These are phyloP conservation scores for Sistotremastrum niveocremeum DNA, from an alignment of 768 basidiomycete genomes.

Conservation along the genomic window DNA sequence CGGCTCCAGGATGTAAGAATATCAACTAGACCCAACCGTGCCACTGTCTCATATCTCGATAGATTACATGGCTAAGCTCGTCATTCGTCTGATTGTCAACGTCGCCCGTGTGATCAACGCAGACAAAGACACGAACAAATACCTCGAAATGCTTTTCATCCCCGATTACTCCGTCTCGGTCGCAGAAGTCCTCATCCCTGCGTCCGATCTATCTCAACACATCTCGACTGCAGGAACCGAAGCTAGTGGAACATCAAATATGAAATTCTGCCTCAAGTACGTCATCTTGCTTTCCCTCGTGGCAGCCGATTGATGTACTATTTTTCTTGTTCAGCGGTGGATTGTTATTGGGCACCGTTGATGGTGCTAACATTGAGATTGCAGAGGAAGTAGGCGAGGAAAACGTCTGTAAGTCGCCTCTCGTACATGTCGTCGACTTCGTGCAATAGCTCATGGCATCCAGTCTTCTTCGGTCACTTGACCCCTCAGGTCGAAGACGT, in stretches of 20 bases:
- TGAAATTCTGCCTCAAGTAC: conserved; percentile 87
- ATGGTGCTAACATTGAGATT: conserved; percentile 95
- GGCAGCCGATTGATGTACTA: conserved; percentile 43
- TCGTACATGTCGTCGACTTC: background rate
- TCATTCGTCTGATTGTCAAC: conserved; percentile 88
- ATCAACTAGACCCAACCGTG: conserved; percentile 4
- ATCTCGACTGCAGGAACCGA: conserved; percentile 97
- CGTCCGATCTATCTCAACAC: conserved; percentile 89
- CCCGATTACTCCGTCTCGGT: conserved; percentile 88
- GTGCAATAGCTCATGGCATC: background rate
- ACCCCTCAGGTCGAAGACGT: conserved; percentile 81
- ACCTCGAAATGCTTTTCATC: conserved; percentile 85
- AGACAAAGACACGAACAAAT: conserved; percentile 79
- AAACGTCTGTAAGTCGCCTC: conserved; percentile 65
- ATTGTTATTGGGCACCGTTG: conserved; percentile 20
- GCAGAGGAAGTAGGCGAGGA: conserved; percentile 89
- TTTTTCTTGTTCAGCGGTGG: background rate
- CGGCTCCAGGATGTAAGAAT: conserved; percentile 75
- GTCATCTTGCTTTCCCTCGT: conserved; percentile 59
- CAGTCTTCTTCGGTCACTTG: conserved; percentile 84
- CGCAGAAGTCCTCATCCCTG: conserved; percentile 78
- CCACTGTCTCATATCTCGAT: background rate
- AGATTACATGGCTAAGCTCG: conserved; percentile 90
- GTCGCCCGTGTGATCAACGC: conserved; percentile 68
- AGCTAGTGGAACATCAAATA: conserved; percentile 69